Evolutionary conservation across 177 flowering plant species (phyloP).

Genomic region (Tripterygium wilfordii): DNA sequence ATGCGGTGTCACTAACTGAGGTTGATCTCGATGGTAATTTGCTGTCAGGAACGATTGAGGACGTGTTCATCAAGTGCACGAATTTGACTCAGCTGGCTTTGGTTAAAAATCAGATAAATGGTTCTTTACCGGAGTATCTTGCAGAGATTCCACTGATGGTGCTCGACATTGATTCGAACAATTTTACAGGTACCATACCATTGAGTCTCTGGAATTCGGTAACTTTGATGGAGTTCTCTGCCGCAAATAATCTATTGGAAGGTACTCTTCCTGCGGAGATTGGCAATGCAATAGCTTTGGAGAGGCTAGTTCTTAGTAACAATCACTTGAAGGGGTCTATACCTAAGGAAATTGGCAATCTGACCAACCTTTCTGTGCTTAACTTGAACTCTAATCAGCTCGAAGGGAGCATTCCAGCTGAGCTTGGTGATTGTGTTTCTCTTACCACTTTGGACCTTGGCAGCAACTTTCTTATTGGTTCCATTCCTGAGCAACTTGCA

Average conservation of each 20-base stretch:
- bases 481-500: conserved; percentile 38
- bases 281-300: conserved; percentile 44
- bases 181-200: conserved; percentile 65
- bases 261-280: conserved; percentile 49
- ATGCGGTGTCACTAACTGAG: conserved; percentile 43
- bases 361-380: conserved; percentile 51
- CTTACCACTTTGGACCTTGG: conserved; percentile 71
- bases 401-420: conserved; percentile 50
- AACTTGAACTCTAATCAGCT: conserved; percentile 53
- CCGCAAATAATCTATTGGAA: conserved; percentile 49
- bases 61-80: conserved; percentile 41
- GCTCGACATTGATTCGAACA: conserved; percentile 61
- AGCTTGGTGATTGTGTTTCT: conserved; percentile 42
- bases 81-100: conserved; percentile 59
- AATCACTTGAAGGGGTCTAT: conserved; percentile 52
- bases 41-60: conserved; percentile 44
- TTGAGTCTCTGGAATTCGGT: conserved; percentile 40
- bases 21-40: conserved; percentile 58
- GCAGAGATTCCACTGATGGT: conserved; percentile 64
- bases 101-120: conserved; percentile 46
- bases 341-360: conserved; percentile 60
- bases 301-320: conserved; percentile 49
- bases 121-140: conserved; percentile 57
- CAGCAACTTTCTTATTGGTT: conserved; percentile 43
- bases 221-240: conserved; percentile 60